Evolutionary conservation across 371 early-diverging fungal species (phyloP), one percentile per base, ranked within the genome.

Genomic region (Phascolomyces articulosus): DNA sequence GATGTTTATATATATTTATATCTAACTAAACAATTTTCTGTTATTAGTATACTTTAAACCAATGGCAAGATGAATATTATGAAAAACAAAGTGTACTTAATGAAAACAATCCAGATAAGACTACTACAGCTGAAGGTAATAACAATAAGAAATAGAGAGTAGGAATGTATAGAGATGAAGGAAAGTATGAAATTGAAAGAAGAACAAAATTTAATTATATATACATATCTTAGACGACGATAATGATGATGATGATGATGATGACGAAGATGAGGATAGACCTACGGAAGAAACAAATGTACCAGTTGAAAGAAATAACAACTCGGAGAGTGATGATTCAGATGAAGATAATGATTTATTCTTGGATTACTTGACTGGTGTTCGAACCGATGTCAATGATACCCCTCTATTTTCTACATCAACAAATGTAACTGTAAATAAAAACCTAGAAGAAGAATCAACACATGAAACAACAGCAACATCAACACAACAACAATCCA

Each of bases 21-120:
- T n/a, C n/a, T n/a, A n/a, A n/a, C n/a, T n/a, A n/a, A n/a, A n/a
- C n/a, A n/a, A n/a, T n/a, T n/a, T n/a, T n/a, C n/a, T 44, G 16
- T n/a, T 18, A 29, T 20, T 23, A 55, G 62, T 15, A 27, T 2
- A 15, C 31, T 3, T 26, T 77, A 11, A 40, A 55, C 3, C 26
- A 40, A 40, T 77, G 78, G 78, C 72, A 73, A 57, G 51, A 71
- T 6, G 78, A 75, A 49, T 66, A 65, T 15, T 63, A 41, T n/a
- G 69, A 72, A 20, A 59, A 63, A 61, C 58, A 53, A 9, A 51
- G 26, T 20, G 55, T 26, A 55, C 27, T 29, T 15, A 48, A 41
- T 2, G 29, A 48, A n/a, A 44, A 44, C 18, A 55, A 49, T 23
- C 40, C 24, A 16, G 27, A 2, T 18, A 21, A 27, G 27, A 9